Evolutionary conservation across 768 basidiomycete species (phyloP).

Genomic region (Cyclocybe aegerita): DNA sequence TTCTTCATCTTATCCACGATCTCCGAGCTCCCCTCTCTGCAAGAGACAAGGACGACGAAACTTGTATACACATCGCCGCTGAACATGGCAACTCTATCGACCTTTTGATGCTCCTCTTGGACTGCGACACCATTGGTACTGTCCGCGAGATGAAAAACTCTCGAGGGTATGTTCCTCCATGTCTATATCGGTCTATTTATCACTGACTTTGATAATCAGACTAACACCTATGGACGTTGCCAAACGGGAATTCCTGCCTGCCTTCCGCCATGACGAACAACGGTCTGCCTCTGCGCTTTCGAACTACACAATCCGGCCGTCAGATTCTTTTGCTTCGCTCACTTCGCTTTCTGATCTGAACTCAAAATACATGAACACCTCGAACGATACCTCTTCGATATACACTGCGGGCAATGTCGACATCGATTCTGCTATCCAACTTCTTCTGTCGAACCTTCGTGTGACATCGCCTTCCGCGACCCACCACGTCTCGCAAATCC

Average conservation of each 20-base stretch:
- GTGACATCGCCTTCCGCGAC: slow-evolving; percentile 41
- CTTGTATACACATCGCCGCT: slow-evolving; percentile 79
- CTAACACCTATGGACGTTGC: slow-evolving; percentile 69
- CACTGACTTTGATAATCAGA: slow-evolving; percentile 28
- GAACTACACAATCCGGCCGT: slow-evolving; percentile 51
- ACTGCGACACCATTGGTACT: slow-evolving; percentile 57
- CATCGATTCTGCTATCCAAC: slow-evolving; percentile 40
- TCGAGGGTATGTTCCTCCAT: slow-evolving; percentile 54
- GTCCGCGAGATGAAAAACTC: slow-evolving; percentile 65
- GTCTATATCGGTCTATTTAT: slow-evolving; percentile 6
- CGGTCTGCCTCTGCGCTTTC: slow-evolving; percentile 56
- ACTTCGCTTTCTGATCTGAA: slow-evolving; percentile 42
- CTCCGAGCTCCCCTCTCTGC: slow-evolving; percentile 70
- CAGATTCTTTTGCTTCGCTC: slow-evolving; percentile 49
- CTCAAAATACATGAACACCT: slow-evolving; percentile 13
- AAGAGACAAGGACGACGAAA: slow-evolving; percentile 65
- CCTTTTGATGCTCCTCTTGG: slow-evolving; percentile 60
- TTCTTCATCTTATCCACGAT: slow-evolving; percentile 66
- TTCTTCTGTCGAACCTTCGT: slow-evolving; percentile 55
- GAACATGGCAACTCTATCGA: slow-evolving; percentile 69
- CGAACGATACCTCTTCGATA: slow-evolving; percentile 31
- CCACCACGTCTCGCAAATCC: slow-evolving; percentile 38
- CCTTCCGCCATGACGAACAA: slow-evolving; percentile 53
- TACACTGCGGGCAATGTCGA: slow-evolving; percentile 44
- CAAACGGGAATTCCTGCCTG: slow-evolving; percentile 62